Base-by-base conservation (phyloP, 139 green algal genomes). In the Coccomyxa sp. region DNA sequence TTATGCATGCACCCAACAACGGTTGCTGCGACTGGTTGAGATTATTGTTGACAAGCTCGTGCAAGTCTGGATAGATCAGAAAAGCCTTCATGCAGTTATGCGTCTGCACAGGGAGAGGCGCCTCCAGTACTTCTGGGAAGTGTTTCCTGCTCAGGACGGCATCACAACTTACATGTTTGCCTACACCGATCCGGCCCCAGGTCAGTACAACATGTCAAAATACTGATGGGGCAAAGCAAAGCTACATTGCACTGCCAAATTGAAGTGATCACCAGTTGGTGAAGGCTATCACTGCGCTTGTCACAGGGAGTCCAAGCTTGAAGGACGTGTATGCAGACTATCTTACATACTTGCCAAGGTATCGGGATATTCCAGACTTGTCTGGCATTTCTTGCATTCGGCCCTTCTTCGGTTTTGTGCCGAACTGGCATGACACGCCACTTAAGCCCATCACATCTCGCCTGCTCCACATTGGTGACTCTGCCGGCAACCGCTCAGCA, bases 361-460 rank as follows among this genome's bases (percentile, higher is more conserved):
- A 98, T 88, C 90, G 93, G 80, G 82, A 32, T 75, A 82, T 30
- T 27, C 63, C 30, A 13, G 3, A 84, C 14, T 84, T 97, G 58
- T 87, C 95, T 25, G 84, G 94, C 76, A 76, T 99, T 31, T 31
- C 90, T 31, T 85, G 97, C 32, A 86, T 93, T 83, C 90, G 96
- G 9, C 81, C 96, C 27, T 88, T 99, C 51, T 99, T 98, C 91
- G 96, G 95, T 13, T 90, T 94, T 76, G 99, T 99, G 88, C 95
- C 96, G 17, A 98, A 96, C 12, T 98, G 90, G 82, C 11, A 80
- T 32, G 86, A 96, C 87, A 93, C 86, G 12, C 96, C 96, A 0
- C 88, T 99, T 57, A n/a, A 63, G 32, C 89, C 96, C 4, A 76
- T 74, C 0, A 97, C 97, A 79, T 90, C 97, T 86, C 92, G 92